A percentile compares a stretch with the other conserved stretches of the same genome.
These are phyloP conservation scores for Podaxis sp. DNA, from an alignment of 768 basidiomycete genomes.

Conservation along the genomic window DNA sequence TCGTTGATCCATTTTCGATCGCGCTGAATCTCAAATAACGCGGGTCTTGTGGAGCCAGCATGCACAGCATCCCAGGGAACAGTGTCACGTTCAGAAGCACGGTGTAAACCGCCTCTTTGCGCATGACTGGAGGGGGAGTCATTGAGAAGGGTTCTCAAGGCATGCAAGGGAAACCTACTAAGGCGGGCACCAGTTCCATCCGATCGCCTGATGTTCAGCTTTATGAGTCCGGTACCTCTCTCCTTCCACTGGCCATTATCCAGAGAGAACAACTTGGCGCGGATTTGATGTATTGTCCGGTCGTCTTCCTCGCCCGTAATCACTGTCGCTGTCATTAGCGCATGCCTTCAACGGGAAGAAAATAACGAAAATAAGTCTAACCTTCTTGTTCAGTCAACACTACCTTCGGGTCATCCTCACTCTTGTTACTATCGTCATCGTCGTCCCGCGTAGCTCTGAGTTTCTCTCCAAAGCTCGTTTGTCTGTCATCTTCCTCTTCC, in stretches of 20 bases:
- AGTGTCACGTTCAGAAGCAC: slow-evolving; percentile 73
- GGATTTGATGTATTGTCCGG: slow-evolving; percentile 70
- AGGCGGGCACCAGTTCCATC: slow-evolving; percentile 73
- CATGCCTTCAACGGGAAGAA: neutral
- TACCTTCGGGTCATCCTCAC: slow-evolving; percentile 50
- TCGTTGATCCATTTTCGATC: slow-evolving; percentile 57
- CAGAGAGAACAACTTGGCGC: slow-evolving; percentile 73
- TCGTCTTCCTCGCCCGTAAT: slow-evolving; percentile 84
- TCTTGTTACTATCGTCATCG: slow-evolving; percentile 48
- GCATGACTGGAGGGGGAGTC: slow-evolving; percentile 58
- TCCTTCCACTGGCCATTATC: slow-evolving; percentile 72
- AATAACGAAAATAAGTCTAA: slow-evolving; percentile 27
- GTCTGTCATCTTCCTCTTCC: slow-evolving; percentile 45
- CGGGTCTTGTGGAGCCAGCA: slow-evolving; percentile 66
- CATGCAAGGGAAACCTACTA: slow-evolving; percentile 39
- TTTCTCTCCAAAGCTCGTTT: slow-evolving; percentile 60
- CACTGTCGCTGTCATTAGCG: slow-evolving; percentile 38
- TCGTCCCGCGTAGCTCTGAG: slow-evolving; percentile 63
- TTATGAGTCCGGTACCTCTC: slow-evolving; percentile 69
- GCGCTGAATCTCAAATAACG: slow-evolving; percentile 77
- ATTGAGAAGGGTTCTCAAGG: slow-evolving; percentile 5
- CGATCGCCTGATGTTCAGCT: slow-evolving; percentile 61
- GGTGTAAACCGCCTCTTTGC: slow-evolving; percentile 80
- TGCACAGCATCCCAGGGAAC: slow-evolving; percentile 77
- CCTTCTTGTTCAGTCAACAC: slow-evolving; percentile 69